Evolutionary conservation across 805 yeast species (phyloP), one percentile per base, ranked within the genome.

Genomic region (Candida railenensis): DNA sequence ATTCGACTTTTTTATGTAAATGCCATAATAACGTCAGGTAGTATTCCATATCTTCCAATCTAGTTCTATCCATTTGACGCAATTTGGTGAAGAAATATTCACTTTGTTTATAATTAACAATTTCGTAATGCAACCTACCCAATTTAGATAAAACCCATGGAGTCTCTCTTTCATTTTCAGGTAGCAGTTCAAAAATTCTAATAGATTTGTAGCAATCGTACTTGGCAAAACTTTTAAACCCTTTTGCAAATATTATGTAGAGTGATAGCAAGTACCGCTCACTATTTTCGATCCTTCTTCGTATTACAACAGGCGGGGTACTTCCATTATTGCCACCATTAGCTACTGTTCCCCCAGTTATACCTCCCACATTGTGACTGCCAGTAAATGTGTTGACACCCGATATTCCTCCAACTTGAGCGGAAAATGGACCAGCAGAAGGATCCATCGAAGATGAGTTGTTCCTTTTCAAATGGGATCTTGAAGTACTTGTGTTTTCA

Each of bases 11-110:
- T 57, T 83, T 84, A 46, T 87, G 92, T 42, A 90, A 67, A 69
- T 94, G 98, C 99, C 99, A 92, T 48, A 92, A 72, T 22, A 90
- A 71, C 0, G 98, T 92, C 0, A 97, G 89, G 59, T 81, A 90
- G 55, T 83, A 82, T 58, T 94, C 98, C 94, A 92, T 89, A 60
- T 90, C 98, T 50, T 81, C 83, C 14, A 85, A 61, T 47, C 98
- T 74, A 9, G 91, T 87, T 37, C 92, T 79, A 65, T 90, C 96
- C 21, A 84, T 48, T 45, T 69, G 70, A 44, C 96, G 74, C 46
- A 94, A 71, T 53, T 74, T 75, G 15, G 67, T 66, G 58, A 87
- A 92, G 53, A 77, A 82, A 37, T 69, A 62, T 50, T 83, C 87
- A 7, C 95, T 78, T 63, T 85, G 86, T 48, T 82, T 83, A 65